These are phyloP conservation scores for Cercospora berteroae DNA, from an alignment of 2,329 filamentous ascomycete genomes.

Conservation along the genomic window DNA sequence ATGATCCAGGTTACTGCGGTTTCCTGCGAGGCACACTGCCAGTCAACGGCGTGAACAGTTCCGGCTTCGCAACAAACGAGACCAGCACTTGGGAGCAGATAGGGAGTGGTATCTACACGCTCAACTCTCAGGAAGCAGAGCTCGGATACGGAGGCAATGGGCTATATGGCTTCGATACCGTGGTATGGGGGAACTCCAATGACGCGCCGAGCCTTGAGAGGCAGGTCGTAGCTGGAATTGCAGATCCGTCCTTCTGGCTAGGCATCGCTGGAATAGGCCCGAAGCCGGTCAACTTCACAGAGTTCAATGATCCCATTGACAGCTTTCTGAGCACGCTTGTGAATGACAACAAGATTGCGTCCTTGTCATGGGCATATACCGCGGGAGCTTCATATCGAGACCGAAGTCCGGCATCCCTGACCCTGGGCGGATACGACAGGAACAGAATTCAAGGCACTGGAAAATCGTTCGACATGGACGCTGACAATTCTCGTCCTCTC, in stretches of 20 bases:
- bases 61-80: slow-evolving; percentile 33
- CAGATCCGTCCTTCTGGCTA: slow-evolving; percentile 10
- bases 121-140: slow-evolving; percentile 7
- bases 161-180: slow-evolving; percentile 11
- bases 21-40: slow-evolving; percentile 8
- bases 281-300: slow-evolving; percentile 22
- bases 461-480: slow-evolving; percentile 13
- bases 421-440: slow-evolving; percentile 38
- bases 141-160: slow-evolving; percentile 12
- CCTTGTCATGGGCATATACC: slow-evolving; percentile 71
- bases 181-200: not conserved
- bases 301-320: slow-evolving; percentile 34
- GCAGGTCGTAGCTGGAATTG: slow-evolving; percentile 13
- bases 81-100: slow-evolving; percentile 25
- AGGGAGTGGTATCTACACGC: slow-evolving; percentile 9
- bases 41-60: slow-evolving; percentile 18
- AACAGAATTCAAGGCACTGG: not conserved
- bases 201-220: not conserved
- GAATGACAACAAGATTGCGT: slow-evolving; percentile 60
- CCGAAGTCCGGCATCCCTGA: slow-evolving; percentile 27
- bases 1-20: slow-evolving; percentile 18
- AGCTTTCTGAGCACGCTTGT: slow-evolving; percentile 47
- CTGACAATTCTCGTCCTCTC: slow-evolving; percentile 27
- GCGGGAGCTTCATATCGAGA: slow-evolving; percentile 66
- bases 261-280: slow-evolving; percentile 11